A percentile compares a stretch with the other conserved stretches of the same genome.
These are phyloP conservation scores for Candida chauliodis DNA, from an alignment of 805 yeast genomes.

Conservation along the genomic window DNA sequence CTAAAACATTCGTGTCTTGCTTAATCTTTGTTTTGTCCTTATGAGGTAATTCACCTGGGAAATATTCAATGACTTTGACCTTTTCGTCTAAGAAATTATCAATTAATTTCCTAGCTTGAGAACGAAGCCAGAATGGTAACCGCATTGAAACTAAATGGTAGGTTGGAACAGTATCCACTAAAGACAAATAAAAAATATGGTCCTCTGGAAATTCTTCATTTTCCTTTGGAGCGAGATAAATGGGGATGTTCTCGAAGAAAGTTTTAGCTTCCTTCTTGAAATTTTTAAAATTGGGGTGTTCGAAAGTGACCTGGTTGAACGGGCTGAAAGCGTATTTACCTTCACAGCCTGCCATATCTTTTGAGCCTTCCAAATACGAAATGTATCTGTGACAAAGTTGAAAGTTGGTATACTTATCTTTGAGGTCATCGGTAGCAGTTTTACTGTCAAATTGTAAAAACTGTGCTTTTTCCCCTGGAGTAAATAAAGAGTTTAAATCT, in stretches of 20 bases:
- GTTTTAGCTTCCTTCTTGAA: not conserved
- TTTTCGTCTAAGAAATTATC: not conserved
- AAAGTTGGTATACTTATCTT: not conserved
- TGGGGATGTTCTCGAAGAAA: not conserved
- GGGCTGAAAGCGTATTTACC: constrained; percentile 1
- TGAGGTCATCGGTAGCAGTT: not conserved
- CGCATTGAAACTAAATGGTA: not conserved
- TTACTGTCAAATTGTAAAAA: not conserved
- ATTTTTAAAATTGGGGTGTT: not conserved
- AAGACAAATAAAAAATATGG: not conserved
- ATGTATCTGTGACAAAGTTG: not conserved
- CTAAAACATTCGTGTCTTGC: not conserved
- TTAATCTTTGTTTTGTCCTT: not conserved
- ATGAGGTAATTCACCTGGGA: constrained; percentile 1
- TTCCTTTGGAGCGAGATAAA: not conserved
- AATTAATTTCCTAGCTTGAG: not conserved
- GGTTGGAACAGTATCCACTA: not conserved
- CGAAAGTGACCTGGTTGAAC: not conserved
- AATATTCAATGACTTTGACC: not conserved
- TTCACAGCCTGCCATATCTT: not conserved
- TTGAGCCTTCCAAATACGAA: not conserved
- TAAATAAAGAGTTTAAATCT: not conserved
- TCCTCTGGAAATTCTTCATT: not conserved
- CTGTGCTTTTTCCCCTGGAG: not conserved
- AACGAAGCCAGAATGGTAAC: constrained; percentile 1